phyloP scores from a whole-genome alignment of 768 basidiomycete genomes.

The Guyanaporus albipodus region DNA sequence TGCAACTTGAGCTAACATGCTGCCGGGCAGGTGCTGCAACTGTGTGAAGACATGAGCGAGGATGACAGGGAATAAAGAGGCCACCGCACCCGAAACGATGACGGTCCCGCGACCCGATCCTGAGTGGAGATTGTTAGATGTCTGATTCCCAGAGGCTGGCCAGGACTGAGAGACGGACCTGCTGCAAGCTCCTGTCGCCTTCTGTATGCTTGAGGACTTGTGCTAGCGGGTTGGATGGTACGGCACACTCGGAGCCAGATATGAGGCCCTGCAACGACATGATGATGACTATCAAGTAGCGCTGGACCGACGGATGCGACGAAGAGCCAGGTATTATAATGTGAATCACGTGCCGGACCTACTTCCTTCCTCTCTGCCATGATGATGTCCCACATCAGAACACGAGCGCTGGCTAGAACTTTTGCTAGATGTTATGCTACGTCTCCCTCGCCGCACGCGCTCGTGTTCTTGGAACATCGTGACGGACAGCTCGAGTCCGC shows the following conservation, averaged over 20 bases:
- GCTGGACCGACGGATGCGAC: no score
- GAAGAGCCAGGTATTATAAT: no score
- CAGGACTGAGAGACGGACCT: slow-evolving; percentile 42
- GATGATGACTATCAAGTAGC: background rate
- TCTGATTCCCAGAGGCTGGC: background rate
- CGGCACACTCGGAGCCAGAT: slow-evolving; percentile 87
- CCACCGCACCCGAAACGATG: slow-evolving; percentile 57
- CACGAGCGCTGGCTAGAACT: slow-evolving; percentile 31
- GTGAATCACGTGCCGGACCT: slow-evolving; percentile 21
- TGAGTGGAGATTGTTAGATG: slow-evolving; percentile 25
- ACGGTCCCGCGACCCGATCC: slow-evolving; percentile 74
- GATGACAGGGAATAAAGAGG: background rate
- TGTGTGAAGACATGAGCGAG: slow-evolving; percentile 25
- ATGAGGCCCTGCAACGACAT: slow-evolving; percentile 81
- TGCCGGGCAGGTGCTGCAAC: slow-evolving; percentile 74
- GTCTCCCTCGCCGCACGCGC: slow-evolving; percentile 59
- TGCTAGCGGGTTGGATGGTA: slow-evolving; percentile 78
- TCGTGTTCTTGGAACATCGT: slow-evolving; percentile 89
- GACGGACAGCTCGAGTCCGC: slow-evolving; percentile 77
- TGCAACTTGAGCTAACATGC: slow-evolving; percentile 43
- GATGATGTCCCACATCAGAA: slow-evolving; percentile 21
- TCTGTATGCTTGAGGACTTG: slow-evolving; percentile 90
- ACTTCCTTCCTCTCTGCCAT: background rate
- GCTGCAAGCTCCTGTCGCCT: slow-evolving; percentile 82
- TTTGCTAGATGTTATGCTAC: slow-evolving; percentile 49